Percentiles rank a stretch among this genome's conserved stretches.
Evolutionary conservation across 164 flowering plant genomes (phyloP).

Genomic region (Tetracentron sinense): DNA sequence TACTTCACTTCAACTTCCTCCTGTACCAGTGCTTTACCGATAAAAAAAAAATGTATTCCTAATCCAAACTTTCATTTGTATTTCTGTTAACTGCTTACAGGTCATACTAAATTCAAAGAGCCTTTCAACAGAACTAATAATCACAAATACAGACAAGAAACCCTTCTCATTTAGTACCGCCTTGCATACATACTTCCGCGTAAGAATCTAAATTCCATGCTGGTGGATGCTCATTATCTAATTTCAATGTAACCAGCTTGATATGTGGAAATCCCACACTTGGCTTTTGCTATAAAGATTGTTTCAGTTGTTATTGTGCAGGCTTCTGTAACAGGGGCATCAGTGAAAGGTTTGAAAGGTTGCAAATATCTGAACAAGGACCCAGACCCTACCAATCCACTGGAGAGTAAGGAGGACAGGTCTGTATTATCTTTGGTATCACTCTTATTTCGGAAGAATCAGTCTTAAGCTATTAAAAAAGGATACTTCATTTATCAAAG

Average conservation of each 20-base stretch:
- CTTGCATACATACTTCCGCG: constrained; percentile 88
- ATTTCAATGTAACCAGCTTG: neutral
- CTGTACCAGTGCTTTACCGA: neutral
- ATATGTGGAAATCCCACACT: neutral
- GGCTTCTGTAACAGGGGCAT: constrained; percentile 71
- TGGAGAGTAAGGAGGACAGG: constrained; percentile 85
- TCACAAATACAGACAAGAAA: constrained; percentile 69
- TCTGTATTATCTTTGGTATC: constrained; percentile 20
- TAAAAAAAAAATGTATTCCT: neutral
- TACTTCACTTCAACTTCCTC: neutral
- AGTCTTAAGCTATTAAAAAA: neutral
- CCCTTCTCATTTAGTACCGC: constrained; percentile 81
- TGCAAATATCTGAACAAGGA: constrained; percentile 91
- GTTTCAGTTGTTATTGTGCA: constrained; percentile 24
- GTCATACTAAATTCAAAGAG: constrained; percentile 51
- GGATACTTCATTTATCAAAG: no score
- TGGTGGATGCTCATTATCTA: neutral
- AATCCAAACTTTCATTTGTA: constrained; percentile 3
- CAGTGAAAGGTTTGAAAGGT: constrained; percentile 82
- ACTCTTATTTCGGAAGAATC: neutral
- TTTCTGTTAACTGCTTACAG: constrained; percentile 40
- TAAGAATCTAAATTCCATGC: constrained; percentile 31
- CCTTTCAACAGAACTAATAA: constrained; percentile 72
- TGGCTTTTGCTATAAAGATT: neutral
- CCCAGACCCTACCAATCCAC: constrained; percentile 82